These are phyloP conservation scores for Elongisporangium senticosum DNA, from an alignment of 352 stramenopile genomes.

Conservation along the genomic window DNA sequence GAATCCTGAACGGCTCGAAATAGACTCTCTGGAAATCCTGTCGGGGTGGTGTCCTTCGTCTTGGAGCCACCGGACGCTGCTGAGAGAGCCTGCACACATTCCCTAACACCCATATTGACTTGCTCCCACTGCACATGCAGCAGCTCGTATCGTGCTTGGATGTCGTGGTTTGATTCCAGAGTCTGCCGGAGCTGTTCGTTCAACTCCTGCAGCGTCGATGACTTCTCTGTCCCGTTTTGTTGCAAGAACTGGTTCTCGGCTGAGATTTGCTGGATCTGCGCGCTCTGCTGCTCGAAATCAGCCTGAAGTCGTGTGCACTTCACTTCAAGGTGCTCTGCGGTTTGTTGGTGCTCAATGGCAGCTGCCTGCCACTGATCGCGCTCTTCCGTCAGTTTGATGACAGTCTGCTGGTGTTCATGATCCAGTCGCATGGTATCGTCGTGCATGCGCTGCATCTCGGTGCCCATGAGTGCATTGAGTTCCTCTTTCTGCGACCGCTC, in stretches of 20 bases:
- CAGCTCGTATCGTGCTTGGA: conserved; percentile 24
- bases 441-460: conserved; percentile 41
- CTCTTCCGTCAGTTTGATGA: conserved; percentile 11
- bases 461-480: conserved; percentile 48
- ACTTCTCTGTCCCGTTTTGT: conserved; percentile 38
- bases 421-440: conserved; percentile 25
- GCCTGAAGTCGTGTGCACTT: conserved; percentile 11
- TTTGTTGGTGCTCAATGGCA: conserved; percentile 23
- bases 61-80: neutral
- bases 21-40: conserved; percentile 16
- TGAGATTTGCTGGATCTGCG: conserved; percentile 22
- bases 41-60: neutral
- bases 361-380: conserved; percentile 15
- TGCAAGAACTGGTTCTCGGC: conserved; percentile 41
- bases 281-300: conserved; percentile 28
- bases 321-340: conserved; percentile 9
- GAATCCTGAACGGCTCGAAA: too few species aligned
- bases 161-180: conserved; percentile 25
- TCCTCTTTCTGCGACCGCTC: conserved; percentile 64
- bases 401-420: neutral
- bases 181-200: conserved; percentile 48
- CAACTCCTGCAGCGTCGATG: conserved; percentile 44
- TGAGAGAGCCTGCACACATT: conserved; percentile 30
- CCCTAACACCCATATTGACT: conserved; percentile 13
- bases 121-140: conserved; percentile 25